Evolutionary conservation across 441 rosid genomes (phyloP), one percentile per base, ranked within the genome.

Genomic region (Erodium chrysanthum): DNA sequence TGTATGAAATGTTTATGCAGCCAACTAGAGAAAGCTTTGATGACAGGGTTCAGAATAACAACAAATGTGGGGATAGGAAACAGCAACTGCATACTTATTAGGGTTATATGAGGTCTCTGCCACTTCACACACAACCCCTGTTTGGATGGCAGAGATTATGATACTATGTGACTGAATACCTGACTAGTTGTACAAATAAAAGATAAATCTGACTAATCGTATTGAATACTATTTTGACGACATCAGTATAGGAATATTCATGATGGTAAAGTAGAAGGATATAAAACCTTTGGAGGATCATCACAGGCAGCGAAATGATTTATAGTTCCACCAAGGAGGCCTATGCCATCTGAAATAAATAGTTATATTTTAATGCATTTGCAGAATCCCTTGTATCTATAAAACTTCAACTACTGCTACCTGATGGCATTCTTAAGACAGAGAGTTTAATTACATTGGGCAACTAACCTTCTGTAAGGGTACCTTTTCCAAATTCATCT

Each of bases 401-500:
- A 42, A 42, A 8, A 12, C 12, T 0, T 21, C 50, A 63, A 67
- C 17, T 20, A 42, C 44, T 40, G n/a, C 5, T 62, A 29, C 31
- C 17, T 33, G n/a, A n/a, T 64, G 40, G 29, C n/a, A 44, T 46
- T 66, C 42, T 69, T 21, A 46, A 46, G 5, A 27, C 7, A 48
- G 68, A 66, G 23, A 7, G 25, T 18, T 61, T 61, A 12, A 14
- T 64, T 35, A 54, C 5, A 15, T 0, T 17, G 63, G 72, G 50
- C 64, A 23, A 69, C 81, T 70, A 74, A 94, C 99, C 99, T 89
- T 94, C 96, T 65, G 90, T 84, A 15, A 94, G 92, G 74, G 99
- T 91, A 65, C 99, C 99, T 89, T 94, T 94, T 73, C 99, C 99
- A 83, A 94, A 94, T 81, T 94, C 99, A 74, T 94, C 99, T 77